phyloP scores from a whole-genome alignment of 2,329 filamentous ascomycete genomes.

The Reticulascus tulasneorum region DNA sequence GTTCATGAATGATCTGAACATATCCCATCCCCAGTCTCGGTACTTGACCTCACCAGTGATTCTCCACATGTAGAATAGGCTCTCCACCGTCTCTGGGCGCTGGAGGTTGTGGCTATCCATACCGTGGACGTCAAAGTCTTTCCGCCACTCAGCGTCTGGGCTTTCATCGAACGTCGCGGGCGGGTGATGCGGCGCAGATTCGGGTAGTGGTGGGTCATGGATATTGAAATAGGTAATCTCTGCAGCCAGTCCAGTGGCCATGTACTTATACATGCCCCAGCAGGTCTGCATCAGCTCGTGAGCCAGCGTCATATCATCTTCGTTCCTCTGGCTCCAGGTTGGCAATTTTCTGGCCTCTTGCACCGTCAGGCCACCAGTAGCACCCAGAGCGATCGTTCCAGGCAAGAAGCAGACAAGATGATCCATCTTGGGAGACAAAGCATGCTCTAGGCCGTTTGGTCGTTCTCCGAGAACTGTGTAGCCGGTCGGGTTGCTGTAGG shows the following conservation, averaged over 20 bases:
- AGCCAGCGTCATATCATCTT: conserved; percentile 83
- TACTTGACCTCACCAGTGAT: conserved; percentile 89
- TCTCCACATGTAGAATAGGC: conserved; percentile 96
- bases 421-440: conserved; percentile 88
- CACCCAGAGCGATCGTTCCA: conserved; percentile 86
- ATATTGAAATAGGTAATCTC: conserved; percentile 93
- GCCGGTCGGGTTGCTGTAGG: conserved; percentile 75
- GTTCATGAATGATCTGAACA: conserved; percentile 89
- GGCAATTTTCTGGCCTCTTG: conserved; percentile 68
- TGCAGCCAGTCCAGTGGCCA: conserved; percentile 83
- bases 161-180: conserved; percentile 47
- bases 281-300: conserved; percentile 93
- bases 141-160: conserved; percentile 62
- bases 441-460: conserved; percentile 63
- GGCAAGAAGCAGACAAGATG: conserved; percentile 97
- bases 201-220: conserved; percentile 61
- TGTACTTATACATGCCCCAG: conserved; percentile 95
- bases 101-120: conserved; percentile 91
- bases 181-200: conserved; percentile 46
- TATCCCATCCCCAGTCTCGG: conserved; percentile 96
- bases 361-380: conserved; percentile 74
- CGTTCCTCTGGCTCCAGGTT: conserved; percentile 73
- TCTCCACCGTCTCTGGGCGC: conserved; percentile 94
- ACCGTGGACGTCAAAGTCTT: conserved; percentile 76
- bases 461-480: conserved; percentile 90